Percentiles rank a stretch among this genome's conserved stretches.
Conservation (phyloP, 768 basidiomycete genomes). For the Wakefieldia striispora region DNA sequence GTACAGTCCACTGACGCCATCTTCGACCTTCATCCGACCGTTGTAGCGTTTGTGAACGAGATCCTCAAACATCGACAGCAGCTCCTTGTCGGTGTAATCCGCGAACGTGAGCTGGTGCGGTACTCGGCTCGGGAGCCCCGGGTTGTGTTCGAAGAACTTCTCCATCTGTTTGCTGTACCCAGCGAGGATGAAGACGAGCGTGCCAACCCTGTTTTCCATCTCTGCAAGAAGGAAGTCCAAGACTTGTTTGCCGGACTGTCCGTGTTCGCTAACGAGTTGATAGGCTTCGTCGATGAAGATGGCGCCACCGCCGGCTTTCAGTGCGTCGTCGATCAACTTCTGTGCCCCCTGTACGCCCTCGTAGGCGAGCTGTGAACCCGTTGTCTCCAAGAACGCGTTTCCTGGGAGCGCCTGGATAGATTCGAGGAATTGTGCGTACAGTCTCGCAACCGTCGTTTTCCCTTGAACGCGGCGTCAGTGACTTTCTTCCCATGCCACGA, state of each 20-base stretch:
- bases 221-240: slow-evolving; percentile 71
- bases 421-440: slow-evolving; percentile 62
- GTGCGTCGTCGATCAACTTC: slow-evolving; percentile 48
- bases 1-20: slow-evolving; percentile 54
- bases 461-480: slow-evolving; percentile 35
- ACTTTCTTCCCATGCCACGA: background rate
- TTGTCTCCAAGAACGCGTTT: slow-evolving; percentile 56
- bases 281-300: slow-evolving; percentile 78
- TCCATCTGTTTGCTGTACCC: slow-evolving; percentile 77
- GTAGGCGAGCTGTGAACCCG: slow-evolving; percentile 57
- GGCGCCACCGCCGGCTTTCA: slow-evolving; percentile 58
- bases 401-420: slow-evolving; percentile 56
- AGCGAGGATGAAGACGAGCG: slow-evolving; percentile 67
- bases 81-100: slow-evolving; percentile 60
- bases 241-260: slow-evolving; percentile 51
- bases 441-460: slow-evolving; percentile 68
- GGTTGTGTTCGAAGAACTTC: slow-evolving; percentile 75
- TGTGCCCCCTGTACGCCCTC: slow-evolving; percentile 56
- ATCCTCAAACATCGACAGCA: slow-evolving; percentile 52
- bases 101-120: slow-evolving; percentile 57
- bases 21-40: slow-evolving; percentile 56
- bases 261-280: slow-evolving; percentile 54
- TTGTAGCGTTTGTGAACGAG: slow-evolving; percentile 44
- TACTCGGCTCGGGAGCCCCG: slow-evolving; percentile 65
- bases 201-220: slow-evolving; percentile 70